Evolutionary conservation across 192 early-diverging fungal species (phyloP), one percentile per base, ranked within the genome.

Genomic region (Linnemannia hyalina): DNA sequence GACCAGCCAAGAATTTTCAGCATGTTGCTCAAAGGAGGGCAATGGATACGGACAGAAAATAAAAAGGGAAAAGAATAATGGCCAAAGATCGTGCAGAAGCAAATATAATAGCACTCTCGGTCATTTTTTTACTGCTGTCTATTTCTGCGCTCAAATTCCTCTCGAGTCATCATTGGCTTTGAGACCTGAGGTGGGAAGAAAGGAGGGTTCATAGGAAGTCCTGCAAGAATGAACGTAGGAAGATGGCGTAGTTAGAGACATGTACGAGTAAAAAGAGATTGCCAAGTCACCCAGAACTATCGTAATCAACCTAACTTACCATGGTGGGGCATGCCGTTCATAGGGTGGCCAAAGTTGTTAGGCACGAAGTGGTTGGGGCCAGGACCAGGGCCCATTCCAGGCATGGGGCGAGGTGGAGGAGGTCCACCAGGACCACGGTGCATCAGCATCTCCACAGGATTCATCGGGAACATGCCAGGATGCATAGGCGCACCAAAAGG

Each of bases 111-210:
- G 32, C 74, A 36, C 35, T 36, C 46, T 49, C 42, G 15, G 38
- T 71, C 73, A 10, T 68, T 73, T 73, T n/a, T 72, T 74, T 75
- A 78, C 73, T 81, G 72, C 40, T 86, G 84, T 81, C 84, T 86
- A 86, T 86, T 80, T 86, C 84, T 80, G 71, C 84, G 84, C 75
- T 86, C 84, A 75, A 78, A 86, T 54, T 86, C 84, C 52, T 86
- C 84, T 22, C 84, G 57, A 4, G 75, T 81, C 79, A 86, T 86
- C 84, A 86, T 86, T 9, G 84, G 84, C 79, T 86, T 86, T 22
- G 84, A 86, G 13, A 68, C 84, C 26, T 86, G 84, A 26, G 84
- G 84, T 11, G 84, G 84, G 49, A 81, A 86, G 84, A 86, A 86
- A 20, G 73, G 80, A 6, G 84, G 60, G 32, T 86, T 86, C 84